Base-by-base conservation (phyloP, 208 protist species). In the Leishmania aethiopica region DNA sequence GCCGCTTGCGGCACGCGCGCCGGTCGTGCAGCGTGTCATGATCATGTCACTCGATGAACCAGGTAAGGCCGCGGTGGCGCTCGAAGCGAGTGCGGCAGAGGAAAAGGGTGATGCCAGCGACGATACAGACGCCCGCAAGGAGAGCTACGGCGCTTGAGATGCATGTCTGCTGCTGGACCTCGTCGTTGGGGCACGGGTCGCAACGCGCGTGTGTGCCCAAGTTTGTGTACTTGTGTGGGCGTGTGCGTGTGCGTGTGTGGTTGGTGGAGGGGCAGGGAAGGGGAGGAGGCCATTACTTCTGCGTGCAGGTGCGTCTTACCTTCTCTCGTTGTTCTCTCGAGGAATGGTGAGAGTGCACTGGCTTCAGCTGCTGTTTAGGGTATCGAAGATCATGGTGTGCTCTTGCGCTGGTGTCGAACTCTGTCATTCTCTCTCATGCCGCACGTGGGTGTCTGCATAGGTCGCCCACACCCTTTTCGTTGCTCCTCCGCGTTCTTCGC, bases 121-220 rank as follows among this genome's bases (percentile, higher is more conserved):
- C 35, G 79, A 89, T 42, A 83, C 88, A 19, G 90, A 87, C 60
- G 81, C 82, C 22, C 84, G 88, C 77, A 88, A 88, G 62, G 85
- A 79, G 75, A 90, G 82, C 59, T 90, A 88, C 72, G 60, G 84
- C 35, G 87, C 89, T 10, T 93, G 49, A 85, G 5, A 72, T 42
- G 35, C 66, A 45, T 70, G 35, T 70, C n/a, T 45, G n/a, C 4
- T 35, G 17, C 37, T 25, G 32, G 66, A 8, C 35, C 35, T 70
- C 66, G 17, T 70, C 37, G 15, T 40, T 19, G 25, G 66, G 0
- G 66, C 25, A n/a, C 40, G 4, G 7, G 67, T 19, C 42, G 25
- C 15, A 42, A 25, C n/a, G 47, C 25, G 35, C 40, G 15, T 8
- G 35, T 42, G 28, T 64, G n/a, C n/a, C 7, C 3, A 32, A 13